A percentile compares a stretch with the other conserved stretches of the same genome.
Conservation (phyloP, 2,329 filamentous ascomycete species). For the Orbilia ellipsospora region DNA sequence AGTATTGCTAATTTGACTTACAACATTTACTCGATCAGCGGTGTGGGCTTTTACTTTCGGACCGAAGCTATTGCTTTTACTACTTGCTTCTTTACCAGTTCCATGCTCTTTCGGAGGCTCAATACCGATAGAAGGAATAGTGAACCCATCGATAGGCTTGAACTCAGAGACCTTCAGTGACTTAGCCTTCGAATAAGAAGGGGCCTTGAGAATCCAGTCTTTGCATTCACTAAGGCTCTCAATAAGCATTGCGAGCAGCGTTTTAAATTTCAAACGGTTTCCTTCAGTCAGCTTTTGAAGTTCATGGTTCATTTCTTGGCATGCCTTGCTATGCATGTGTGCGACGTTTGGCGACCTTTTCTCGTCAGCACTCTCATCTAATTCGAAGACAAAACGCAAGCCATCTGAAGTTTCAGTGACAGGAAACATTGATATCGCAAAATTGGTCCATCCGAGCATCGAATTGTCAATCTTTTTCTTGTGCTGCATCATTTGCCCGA, state of each 20-base stretch:
- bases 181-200: constrained; percentile 52
- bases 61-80: not conserved
- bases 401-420: constrained; percentile 5
- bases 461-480: constrained; percentile 52
- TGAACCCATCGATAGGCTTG: constrained; percentile 12
- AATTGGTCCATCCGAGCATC: constrained; percentile 50
- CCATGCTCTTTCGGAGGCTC: constrained; percentile 19
- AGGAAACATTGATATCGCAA: constrained; percentile 50
- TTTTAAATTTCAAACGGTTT: constrained; percentile 45
- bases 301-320: constrained; percentile 39
- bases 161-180: constrained; percentile 36
- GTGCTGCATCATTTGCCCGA: constrained; percentile 42
- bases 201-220: constrained; percentile 48
- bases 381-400: constrained; percentile 5
- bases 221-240: constrained; percentile 47
- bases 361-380: not conserved
- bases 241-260: constrained; percentile 45
- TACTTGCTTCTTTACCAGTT: not conserved
- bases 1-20: not conserved
- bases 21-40: not conserved
- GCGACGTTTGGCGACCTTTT: constrained; percentile 12
- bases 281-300: constrained; percentile 46
- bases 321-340: constrained; percentile 37
- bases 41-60: not conserved
- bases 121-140: constrained; percentile 28